These are phyloP conservation scores for Jacaranda copaia DNA, from an alignment of 257 asterid species.

Conservation along the genomic window DNA sequence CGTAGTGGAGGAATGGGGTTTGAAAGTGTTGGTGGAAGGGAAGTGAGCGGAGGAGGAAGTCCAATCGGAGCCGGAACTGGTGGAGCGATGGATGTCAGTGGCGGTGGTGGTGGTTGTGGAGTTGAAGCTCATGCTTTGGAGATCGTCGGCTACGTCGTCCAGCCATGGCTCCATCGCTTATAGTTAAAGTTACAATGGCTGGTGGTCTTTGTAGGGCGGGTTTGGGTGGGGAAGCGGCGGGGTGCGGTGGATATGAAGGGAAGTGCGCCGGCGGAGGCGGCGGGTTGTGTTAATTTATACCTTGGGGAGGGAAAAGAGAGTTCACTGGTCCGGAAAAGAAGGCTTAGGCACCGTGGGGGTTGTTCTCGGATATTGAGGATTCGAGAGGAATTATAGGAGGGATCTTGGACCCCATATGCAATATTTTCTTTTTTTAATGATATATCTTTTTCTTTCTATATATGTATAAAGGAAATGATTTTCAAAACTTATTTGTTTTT, in stretches of 20 bases:
- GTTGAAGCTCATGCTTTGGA: constrained; percentile 91
- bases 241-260: constrained; percentile 26
- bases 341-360: constrained; percentile 33
- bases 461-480: too few relatives aligned
- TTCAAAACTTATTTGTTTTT: too few relatives aligned
- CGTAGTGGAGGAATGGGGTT: constrained; percentile 51
- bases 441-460: background rate
- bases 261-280: background rate
- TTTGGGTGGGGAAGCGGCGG: constrained; percentile 20
- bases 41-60: constrained; percentile 65
- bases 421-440: background rate
- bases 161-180: constrained; percentile 71
- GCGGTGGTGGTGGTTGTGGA: constrained; percentile 78
- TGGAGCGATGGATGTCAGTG: constrained; percentile 85
- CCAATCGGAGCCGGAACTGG: constrained; percentile 92
- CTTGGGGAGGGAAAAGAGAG: constrained; percentile 11
- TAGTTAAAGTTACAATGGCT: background rate
- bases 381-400: constrained; percentile 31
- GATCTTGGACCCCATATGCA: constrained; percentile 45
- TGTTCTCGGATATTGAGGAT: constrained; percentile 2
- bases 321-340: constrained; percentile 50
- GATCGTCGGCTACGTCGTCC: constrained; percentile 83
- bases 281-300: background rate
- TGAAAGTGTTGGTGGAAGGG: constrained; percentile 43
- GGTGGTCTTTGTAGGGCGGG: background rate